Base-by-base conservation (phyloP, 2,329 filamentous ascomycete species). In the Thelonectria rubi region DNA sequence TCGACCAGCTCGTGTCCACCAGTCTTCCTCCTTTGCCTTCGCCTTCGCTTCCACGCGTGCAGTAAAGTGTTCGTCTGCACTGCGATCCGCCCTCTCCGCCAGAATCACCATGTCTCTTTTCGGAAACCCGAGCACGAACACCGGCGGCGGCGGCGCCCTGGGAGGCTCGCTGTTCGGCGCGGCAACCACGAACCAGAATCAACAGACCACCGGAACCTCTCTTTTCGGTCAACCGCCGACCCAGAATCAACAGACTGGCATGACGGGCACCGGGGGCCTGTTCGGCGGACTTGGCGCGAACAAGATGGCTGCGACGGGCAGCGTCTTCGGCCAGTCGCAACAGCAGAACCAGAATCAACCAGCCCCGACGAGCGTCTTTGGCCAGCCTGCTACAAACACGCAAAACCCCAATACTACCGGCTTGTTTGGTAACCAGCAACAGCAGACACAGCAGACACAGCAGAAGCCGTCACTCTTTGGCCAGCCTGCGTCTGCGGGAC, bases 381-480 rank as follows among this genome's bases (percentile, higher is more conserved):
- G 72, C 43, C 65, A 72, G 58, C 55, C 69, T 37, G 62, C 64
- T 39, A 69, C 70, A 55, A 64, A 45, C 48, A 42, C 53, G 63
- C 60, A 39, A 59, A 24, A 58, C 21, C 63, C 56, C 53, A 61
- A 51, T 40, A 62, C 65, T 42, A 62, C 67, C 26, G 65, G 69
- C 43, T 57, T 72, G 55, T 70, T 73, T 61, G 72, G 68, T 20
- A 58, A 63, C 39, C 63, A 69, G 49, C 66, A 67, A 34, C 63
- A 69, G 49, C 66, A 67, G 45, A 4, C 4, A 12, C 34, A 37
- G 15, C 69, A 69, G 42, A 66, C 62, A 39, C 67, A 68, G 42
- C 69, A 69, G 37, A 72, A 64, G 46, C 71, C 76, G n/a, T 76
- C 76, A 20, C 65, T 78, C 20, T 77, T 78, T 67, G 74, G 77